Evolutionary conservation across 1,284 basidiomycete species (phyloP), one percentile per base, ranked within the genome.

Genomic region (Sporisorium iseilematis-ciliati): DNA sequence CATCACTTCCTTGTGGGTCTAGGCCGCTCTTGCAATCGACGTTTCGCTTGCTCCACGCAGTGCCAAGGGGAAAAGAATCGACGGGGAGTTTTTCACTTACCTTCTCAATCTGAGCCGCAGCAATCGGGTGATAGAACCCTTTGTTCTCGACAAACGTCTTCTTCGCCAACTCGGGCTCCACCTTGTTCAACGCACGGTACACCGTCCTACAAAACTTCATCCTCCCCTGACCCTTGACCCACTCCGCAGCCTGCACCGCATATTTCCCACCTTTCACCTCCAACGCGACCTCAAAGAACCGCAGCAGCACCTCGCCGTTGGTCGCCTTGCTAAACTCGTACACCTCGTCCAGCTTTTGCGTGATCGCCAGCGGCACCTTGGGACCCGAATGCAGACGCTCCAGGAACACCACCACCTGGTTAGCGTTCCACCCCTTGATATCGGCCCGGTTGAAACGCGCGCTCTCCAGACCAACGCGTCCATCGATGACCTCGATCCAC

Each of bases 81-180:
- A 11, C 14, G 25, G 41, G 29, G 21, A 7, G n/a, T 33, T 12
- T 35, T 4, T 31, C 61, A 81, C 82, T 63, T 75, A 82, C 83
- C 81, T 80, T 83, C 48, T 77, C 73, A 26, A 84, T 80, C 70
- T 82, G 75, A 8, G 80, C 64, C 11, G 81, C 81, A 29, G 82
- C 82, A 64, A 84, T 84, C 4, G 83, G 87, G 50, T 84, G 83
- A 56, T 83, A 94, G 25, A 87, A 87, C 11, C 83, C 82, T 82
- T 89, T 89, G 68, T 89, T 85, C 48, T 85, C 86, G 48, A 81
- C 79, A 82, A 91, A 94, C 23, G 87, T 87, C 74, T 89, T 86
- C 52, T 81, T 83, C 1, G 95, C 92, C 35, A 94, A 85, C 21
- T 87, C 86, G 18, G 87, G 85, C 83, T 94, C 89, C 21, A 92